Conservation (phyloP, 1,284 basidiomycete species). For the Amylostereum chailletii region DNA sequence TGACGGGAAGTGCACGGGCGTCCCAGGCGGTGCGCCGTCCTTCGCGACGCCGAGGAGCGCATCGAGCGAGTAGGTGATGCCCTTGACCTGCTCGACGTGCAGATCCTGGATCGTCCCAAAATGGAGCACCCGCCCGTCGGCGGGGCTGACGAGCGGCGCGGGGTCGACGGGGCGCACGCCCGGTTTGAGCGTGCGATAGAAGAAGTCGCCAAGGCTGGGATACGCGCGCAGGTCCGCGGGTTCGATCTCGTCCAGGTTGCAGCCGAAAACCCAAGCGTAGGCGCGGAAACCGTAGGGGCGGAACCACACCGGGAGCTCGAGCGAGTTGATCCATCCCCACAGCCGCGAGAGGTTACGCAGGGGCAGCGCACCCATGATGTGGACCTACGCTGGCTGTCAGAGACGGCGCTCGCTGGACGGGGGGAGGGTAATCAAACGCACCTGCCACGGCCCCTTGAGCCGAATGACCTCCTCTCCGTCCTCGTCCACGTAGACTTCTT, state of each 20-base stretch:
- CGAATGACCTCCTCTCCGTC: constrained; percentile 65
- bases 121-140: constrained; percentile 90
- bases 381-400: constrained; percentile 49
- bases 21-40: constrained; percentile 26
- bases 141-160: constrained; percentile 82
- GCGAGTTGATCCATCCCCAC: constrained; percentile 93
- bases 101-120: constrained; percentile 82
- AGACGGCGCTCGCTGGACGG: background rate
- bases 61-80: constrained; percentile 92
- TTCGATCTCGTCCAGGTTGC: constrained; percentile 90
- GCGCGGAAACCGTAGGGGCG: constrained; percentile 82
- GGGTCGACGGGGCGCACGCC: constrained; percentile 79
- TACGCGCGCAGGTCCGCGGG: constrained; percentile 72
- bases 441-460: constrained; percentile 92
- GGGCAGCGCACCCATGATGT: constrained; percentile 92
- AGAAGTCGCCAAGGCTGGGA: constrained; percentile 86
- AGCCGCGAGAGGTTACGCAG: constrained; percentile 89
- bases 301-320: constrained; percentile 92
- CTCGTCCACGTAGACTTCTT: constrained; percentile 68
- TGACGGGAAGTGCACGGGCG: constrained; percentile 33
- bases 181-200: constrained; percentile 83
- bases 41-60: constrained; percentile 78
- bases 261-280: constrained; percentile 86
- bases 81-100: constrained; percentile 95
- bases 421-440: constrained; percentile 28